phyloP scores from a whole-genome alignment of 306 rosid species.

The Acacia melanoxylon region DNA sequence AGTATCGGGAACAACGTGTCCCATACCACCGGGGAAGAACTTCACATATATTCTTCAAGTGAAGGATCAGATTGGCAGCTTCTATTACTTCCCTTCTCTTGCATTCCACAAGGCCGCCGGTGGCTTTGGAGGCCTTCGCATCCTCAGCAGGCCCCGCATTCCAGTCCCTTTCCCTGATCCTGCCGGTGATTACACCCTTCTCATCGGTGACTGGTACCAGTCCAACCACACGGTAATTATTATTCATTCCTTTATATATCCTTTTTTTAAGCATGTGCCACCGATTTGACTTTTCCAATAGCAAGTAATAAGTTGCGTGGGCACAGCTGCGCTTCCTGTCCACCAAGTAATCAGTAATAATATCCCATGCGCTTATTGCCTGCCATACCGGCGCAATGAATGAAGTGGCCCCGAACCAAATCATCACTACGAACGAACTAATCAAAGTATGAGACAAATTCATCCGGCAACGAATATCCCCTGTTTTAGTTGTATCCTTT shows the following conservation, averaged over 20 bases:
- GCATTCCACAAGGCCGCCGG: conserved; percentile 97
- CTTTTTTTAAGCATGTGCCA: too few species aligned
- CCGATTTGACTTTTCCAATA: neutral
- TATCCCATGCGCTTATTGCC: neutral
- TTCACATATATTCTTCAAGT: conserved; percentile 94
- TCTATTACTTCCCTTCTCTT: conserved; percentile 90
- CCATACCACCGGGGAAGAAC: conserved; percentile 88
- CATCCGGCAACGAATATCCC: neutral
- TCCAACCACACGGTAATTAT: conserved; percentile 80
- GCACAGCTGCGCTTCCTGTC: neutral
- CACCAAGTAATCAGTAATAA: neutral
- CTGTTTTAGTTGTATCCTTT: neutral
- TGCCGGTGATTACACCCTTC: conserved; percentile 77
- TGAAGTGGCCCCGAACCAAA: neutral
- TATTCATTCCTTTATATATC: too few species aligned
- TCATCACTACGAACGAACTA: neutral
- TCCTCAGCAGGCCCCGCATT: conserved; percentile 88
- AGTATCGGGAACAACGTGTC: conserved; percentile 88
- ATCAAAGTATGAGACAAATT: neutral
- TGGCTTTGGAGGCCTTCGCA: conserved; percentile 94
- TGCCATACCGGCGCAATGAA: neutral
- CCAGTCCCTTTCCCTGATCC: conserved; percentile 97
- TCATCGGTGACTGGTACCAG: conserved; percentile 94
- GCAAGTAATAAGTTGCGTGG: neutral
- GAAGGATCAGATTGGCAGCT: conserved; percentile 97